Base-by-base conservation (phyloP, 1,284 basidiomycete species). In the Porogramme epimiltina region DNA sequence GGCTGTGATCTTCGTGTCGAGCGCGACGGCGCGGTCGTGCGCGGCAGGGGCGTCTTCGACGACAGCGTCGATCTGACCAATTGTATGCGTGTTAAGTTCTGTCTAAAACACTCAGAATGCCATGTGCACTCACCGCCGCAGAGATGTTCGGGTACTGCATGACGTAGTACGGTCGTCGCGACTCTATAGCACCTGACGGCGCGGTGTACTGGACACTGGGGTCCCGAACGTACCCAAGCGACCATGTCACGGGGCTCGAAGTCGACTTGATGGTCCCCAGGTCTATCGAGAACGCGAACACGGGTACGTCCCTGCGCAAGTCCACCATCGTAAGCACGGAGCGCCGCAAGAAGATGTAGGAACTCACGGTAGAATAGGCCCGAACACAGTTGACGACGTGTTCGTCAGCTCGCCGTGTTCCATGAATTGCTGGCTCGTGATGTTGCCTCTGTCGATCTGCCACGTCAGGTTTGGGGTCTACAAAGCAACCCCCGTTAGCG, bases 101-200 rank as follows among this genome's bases (percentile, higher is more conserved):
- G n/a, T n/a, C n/a, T n/a, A n/a, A n/a, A n/a, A n/a, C n/a, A n/a
- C n/a, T n/a, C n/a, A 18, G n/a, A 37, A 9, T 18, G 16, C 45
- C 6, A 31, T 24, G 37, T 10, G 11, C 47, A 23, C 64, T 48
- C 16, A 67, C 68, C 16, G 60, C 49, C 13, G 44, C 19, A 9
- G 20, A 24, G 3, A 55, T 56, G 20, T 50, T 49, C 2, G 48
- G 24, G 23, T 62, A 67, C 16, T 62, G 49, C 4, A 61, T 51
- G 19, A 45, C 52, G 39, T 57, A 70, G 53, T 62, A 68, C 13
- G 69, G 60, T 10, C 50, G 53, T 10, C 68, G 64, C 5, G 52
- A 38, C 34, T 66, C 56, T 9, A 49, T 65, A 47, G 25, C 63
- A 43, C 57, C 61, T 1, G 49, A 38, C 8, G 56, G 20, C 1